Percentiles rank a stretch among this genome's conserved stretches.
Conservation (phyloP, 306 rosid species). For the Citrullus mucosospermus region DNA sequence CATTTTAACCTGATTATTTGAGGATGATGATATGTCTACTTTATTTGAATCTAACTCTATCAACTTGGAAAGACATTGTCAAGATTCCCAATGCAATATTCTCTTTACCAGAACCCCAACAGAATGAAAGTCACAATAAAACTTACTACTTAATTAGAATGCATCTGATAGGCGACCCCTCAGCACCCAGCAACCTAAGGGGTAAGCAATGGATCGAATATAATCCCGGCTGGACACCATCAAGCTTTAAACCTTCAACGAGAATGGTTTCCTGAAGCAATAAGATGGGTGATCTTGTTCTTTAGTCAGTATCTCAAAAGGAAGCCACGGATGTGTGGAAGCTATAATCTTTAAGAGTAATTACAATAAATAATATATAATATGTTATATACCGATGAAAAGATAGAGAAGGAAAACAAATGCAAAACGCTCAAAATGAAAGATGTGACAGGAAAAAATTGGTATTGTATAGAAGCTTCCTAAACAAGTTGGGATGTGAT, state of each 20-base stretch:
- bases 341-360: background rate
- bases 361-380: background rate
- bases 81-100: background rate
- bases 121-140: background rate
- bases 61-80: background rate
- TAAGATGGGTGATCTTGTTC: background rate
- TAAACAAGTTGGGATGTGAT: background rate
- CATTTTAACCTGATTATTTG: background rate
- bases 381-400: background rate
- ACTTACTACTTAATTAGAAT: conserved; percentile 39
- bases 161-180: conserved; percentile 71
- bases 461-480: background rate
- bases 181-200: conserved; percentile 69
- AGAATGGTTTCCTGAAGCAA: conserved; percentile 53
- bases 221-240: conserved; percentile 41
- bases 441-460: background rate
- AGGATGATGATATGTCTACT: background rate
- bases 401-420: background rate
- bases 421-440: background rate
- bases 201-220: conserved; percentile 62
- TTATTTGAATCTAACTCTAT: background rate
- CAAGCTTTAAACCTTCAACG: conserved; percentile 64
- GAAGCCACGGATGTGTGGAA: background rate
- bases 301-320: background rate
- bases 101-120: too few species aligned